Evolutionary conservation across 176 grass and related monocot species (phyloP).

Genomic region (Oryza glaberrima): DNA sequence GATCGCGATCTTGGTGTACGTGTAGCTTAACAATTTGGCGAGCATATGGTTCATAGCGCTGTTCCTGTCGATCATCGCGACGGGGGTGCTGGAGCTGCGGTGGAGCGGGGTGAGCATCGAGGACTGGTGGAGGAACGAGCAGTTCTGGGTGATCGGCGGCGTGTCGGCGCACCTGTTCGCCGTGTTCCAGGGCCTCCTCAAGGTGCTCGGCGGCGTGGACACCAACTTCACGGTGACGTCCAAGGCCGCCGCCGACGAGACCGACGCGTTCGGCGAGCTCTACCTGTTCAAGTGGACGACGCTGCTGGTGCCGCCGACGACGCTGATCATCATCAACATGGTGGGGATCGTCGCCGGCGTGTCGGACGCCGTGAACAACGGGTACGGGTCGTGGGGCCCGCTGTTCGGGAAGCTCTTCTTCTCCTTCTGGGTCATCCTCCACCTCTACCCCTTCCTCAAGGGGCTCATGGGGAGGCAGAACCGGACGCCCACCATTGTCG

Average conservation of each 20-base stretch:
- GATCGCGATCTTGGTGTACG: background rate
- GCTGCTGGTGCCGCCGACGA: constrained; percentile 75
- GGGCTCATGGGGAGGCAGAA: constrained; percentile 95
- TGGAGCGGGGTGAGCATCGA: constrained; percentile 96
- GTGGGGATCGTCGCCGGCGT: constrained; percentile 92
- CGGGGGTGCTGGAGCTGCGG: constrained; percentile 72
- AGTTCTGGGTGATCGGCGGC: constrained; percentile 95
- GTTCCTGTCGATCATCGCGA: constrained; percentile 91
- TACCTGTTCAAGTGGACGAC: constrained; percentile 99
- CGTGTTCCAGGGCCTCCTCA: constrained; percentile 92
- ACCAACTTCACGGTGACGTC: constrained; percentile 98
- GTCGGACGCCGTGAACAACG: constrained; percentile 93
- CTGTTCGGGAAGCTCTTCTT: constrained; percentile 99
- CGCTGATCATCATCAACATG: constrained; percentile 99
- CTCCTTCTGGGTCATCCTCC: constrained; percentile 95
- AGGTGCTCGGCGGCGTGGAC: constrained; percentile 83
- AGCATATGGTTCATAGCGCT: constrained; percentile 92
- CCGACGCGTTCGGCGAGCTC: constrained; percentile 72
- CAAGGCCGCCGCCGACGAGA: constrained; percentile 73
- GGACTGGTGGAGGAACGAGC: constrained; percentile 95
- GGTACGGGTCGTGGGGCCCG: constrained; percentile 87
- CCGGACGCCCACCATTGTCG: constrained; percentile 88
- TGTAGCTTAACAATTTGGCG: constrained; percentile 81
- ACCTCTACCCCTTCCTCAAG: constrained; percentile 94
- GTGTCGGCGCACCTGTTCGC: constrained; percentile 89